Evolutionary conservation across 2,329 filamentous ascomycete genomes (phyloP), one percentile per base, ranked within the genome.

Genomic region (Fusarium sp.): DNA sequence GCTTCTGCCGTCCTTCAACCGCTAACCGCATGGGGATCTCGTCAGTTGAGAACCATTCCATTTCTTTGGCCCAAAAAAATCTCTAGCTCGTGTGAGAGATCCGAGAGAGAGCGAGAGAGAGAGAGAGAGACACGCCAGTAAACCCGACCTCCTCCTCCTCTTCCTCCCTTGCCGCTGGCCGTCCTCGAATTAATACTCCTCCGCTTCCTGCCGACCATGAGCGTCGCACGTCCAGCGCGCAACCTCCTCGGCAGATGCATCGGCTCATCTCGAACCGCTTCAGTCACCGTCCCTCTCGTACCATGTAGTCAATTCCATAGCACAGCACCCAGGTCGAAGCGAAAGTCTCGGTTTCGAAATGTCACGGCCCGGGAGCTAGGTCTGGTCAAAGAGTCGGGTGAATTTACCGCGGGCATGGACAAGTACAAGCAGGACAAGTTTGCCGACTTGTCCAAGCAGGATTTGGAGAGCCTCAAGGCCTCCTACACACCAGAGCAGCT

Each of bases 401-500:
- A 68, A 45, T 49, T 38, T 25, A 69, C 84, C 38, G 78, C 83
- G 39, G 81, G 82, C 60, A 75, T 89, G 70, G 78, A 83, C 27
- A 75, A 84, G 72, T 88, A 83, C 75, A 80, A 83, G 62, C 78
- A 83, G 68, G 78, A 87, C 45, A 79, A 83, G 46, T 91, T 90
- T 77, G 86, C 90, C 70, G 85, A 88, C 18, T 96, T 94, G 83
- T 90, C 89, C 18, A 82, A 86, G 44, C 86, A 90, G 71, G 91
- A 96, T 79, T 88, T 89, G 77, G 86, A 86, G 66, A 77, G 83
- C 25, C 86, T 97, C 64, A 82, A 83, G 65, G 83, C 89, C 78
- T 88, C 88, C 75, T 98, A 97, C 85, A 93, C 94, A 1, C 87
- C 91, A 20, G 90, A 92, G 80, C 95, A 98, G 84, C 86, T 97